phyloP scores from a whole-genome alignment of 768 basidiomycete species.

The Rhodotorula paludigena region DNA sequence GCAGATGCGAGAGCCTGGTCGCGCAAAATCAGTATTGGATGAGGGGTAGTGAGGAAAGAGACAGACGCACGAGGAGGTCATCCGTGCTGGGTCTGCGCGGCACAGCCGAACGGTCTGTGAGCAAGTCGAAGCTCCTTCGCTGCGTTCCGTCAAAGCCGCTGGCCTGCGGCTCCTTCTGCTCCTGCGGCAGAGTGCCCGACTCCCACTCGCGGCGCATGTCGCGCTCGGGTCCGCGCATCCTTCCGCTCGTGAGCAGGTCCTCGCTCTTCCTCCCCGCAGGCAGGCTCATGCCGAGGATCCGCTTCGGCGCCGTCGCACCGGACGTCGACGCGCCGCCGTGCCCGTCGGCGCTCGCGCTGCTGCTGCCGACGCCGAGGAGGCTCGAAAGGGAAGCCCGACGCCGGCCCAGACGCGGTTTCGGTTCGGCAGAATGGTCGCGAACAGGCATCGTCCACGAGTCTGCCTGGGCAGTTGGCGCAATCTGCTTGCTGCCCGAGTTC shows the following conservation, averaged over 20 bases:
- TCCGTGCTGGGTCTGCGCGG: conserved; percentile 34
- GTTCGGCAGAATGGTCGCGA: conserved; percentile 18
- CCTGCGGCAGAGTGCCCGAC: neutral
- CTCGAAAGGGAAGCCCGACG: conserved; percentile 13
- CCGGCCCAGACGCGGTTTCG: neutral
- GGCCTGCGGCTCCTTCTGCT: neutral
- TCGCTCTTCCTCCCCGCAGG: conserved; percentile 21
- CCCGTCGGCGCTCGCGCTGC: neutral
- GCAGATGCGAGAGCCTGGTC: conserved; percentile 26
- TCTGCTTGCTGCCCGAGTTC: neutral
- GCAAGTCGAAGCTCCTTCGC: conserved; percentile 20
- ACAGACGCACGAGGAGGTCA: conserved; percentile 27
- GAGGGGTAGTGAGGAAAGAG: no score
- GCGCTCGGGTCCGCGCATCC: neutral
- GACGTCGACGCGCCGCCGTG: neutral
- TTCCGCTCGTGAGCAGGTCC: conserved; percentile 22
- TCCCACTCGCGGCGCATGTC: neutral
- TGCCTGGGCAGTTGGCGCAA: neutral
- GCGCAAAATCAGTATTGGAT: neutral
- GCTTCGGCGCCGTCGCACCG: neutral
- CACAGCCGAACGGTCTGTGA: conserved; percentile 11
- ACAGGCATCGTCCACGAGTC: conserved; percentile 18
- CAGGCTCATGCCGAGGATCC: conserved; percentile 28
- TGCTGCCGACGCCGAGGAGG: conserved; percentile 16
- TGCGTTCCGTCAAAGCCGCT: no score